Evolutionary conservation across 345 rosid species (phyloP).

Genomic region (Citrus hindsii): DNA sequence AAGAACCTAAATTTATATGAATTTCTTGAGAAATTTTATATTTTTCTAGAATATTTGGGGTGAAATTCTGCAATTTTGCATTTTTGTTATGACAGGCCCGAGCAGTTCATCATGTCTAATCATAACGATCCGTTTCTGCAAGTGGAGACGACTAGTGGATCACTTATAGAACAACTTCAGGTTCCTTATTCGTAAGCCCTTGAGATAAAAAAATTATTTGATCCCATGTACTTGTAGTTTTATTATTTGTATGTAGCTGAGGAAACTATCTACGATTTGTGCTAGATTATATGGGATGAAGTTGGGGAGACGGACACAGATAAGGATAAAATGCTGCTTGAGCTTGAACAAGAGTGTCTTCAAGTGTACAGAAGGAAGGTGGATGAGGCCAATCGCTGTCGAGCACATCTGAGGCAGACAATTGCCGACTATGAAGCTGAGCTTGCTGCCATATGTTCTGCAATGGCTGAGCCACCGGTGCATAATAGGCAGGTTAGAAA

Average conservation of each 20-base stretch:
- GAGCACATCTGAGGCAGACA: constrained; percentile 77
- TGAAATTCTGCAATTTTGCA: not conserved
- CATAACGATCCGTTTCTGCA: constrained; percentile 51
- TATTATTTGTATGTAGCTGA: not conserved
- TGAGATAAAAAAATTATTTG: not conserved
- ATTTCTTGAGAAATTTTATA: not conserved
- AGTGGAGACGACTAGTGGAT: constrained; percentile 77
- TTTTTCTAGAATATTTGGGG: not conserved
- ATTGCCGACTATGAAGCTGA: constrained; percentile 92
- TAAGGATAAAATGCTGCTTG: constrained; percentile 81
- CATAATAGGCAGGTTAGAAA: constrained; percentile 75
- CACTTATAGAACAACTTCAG: constrained; percentile 89
- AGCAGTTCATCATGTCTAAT: constrained; percentile 42
- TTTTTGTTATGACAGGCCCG: constrained; percentile 18
- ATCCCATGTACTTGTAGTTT: not conserved
- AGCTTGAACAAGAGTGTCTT: constrained; percentile 90
- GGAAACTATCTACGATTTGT: not conserved
- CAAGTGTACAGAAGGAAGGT: constrained; percentile 93
- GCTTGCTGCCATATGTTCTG: constrained; percentile 81
- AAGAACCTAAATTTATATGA: not conserved
- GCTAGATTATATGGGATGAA: constrained; percentile 94
- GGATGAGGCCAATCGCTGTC: constrained; percentile 71
- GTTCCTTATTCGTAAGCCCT: constrained; percentile 25
- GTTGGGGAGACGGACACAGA: constrained; percentile 84
- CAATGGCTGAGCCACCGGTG: constrained; percentile 84